Base-by-base conservation (phyloP, 116 monocot species). In the Trichopus zeylanicus region DNA sequence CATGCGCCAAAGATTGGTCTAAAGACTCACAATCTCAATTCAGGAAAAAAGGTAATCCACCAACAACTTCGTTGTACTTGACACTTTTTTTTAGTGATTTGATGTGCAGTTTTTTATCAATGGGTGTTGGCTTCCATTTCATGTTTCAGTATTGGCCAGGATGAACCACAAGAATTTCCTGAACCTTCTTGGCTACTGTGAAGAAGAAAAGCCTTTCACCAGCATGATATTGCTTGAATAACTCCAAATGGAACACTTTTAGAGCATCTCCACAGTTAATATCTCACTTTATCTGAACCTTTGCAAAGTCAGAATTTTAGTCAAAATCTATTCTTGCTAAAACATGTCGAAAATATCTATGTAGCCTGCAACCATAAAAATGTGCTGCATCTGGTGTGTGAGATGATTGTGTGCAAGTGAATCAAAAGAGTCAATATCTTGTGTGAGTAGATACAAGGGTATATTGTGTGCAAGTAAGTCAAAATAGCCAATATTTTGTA, bases 211-310 rank as follows among this genome's bases (percentile, higher is more conserved):
- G 64, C 86, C 87, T 42, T 95, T 95, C 64, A 78, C 84, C 31
- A 75, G 95, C 56, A 95, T 95, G 83, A 81, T 95, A 90, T 90
- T 90, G 39, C 90, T 81, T 66, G 95, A 95, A 62, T 95, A 95
- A 64, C 87, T 46, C 81, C 95, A 47, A 84, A 84, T 84, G 95
- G 95, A 30, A 87, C 95, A 51, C 87, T 95, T 65, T 87, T 81
- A 60, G 95, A 95, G 60, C 86, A 84, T 75, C 59, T 95, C 35
- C 90, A 95, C 48, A 66, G 76, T 87, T 8, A 75, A 78, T 69
- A 62, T 28, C 22, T 31, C 42, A 16, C 3, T n/a, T 16, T 42
- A 13, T 0, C 16, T 3, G 3, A 15, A 1, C n/a, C 12, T n/a
- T 42, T 3, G 3, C 3, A n/a, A n/a, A n/a, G n/a, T n/a, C n/a